Evolutionary conservation across 1,284 basidiomycete species (phyloP).

Genomic region (Mycena sp.): DNA sequence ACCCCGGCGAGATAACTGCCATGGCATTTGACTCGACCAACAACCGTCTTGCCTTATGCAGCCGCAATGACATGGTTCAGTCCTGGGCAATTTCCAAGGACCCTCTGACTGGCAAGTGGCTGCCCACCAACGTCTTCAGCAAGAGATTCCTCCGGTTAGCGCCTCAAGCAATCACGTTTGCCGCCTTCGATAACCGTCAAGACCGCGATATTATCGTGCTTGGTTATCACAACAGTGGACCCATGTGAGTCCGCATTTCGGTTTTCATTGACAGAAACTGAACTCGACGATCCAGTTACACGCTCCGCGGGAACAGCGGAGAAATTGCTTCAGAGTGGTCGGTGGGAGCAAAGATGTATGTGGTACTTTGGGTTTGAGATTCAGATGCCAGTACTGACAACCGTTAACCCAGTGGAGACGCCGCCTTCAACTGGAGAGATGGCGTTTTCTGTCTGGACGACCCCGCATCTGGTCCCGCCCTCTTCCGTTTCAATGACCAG

Average conservation of each 20-base stretch:
- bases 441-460: slow-evolving; percentile 14
- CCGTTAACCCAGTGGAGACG: slow-evolving; percentile 4
- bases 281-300: slow-evolving; percentile 5
- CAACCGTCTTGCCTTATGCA: slow-evolving; percentile 10
- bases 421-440: too few species aligned
- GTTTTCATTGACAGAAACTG: background rate
- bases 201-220: too few species aligned
- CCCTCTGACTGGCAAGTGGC: background rate
- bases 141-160: background rate
- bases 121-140: background rate
- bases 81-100: background rate
- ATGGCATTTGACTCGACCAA: slow-evolving; percentile 16
- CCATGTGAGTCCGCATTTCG: slow-evolving; percentile 1
- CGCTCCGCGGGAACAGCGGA: slow-evolving; percentile 6
- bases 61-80: slow-evolving; percentile 10
- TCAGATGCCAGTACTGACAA: background rate
- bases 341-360: too few species aligned
- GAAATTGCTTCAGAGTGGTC: too few species aligned
- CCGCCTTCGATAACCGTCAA: too few species aligned
- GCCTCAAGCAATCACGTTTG: slow-evolving; percentile 2
- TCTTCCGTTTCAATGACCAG: slow-evolving; percentile 10
- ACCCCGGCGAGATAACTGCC: too few species aligned
- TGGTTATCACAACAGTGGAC: slow-evolving; percentile 3
- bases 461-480: slow-evolving; percentile 8
- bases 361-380: background rate